A percentile compares a stretch with the other conserved stretches of the same genome.
Evolutionary conservation across 305 asterid species (phyloP).

Genomic region (Fraxinus greggii): DNA sequence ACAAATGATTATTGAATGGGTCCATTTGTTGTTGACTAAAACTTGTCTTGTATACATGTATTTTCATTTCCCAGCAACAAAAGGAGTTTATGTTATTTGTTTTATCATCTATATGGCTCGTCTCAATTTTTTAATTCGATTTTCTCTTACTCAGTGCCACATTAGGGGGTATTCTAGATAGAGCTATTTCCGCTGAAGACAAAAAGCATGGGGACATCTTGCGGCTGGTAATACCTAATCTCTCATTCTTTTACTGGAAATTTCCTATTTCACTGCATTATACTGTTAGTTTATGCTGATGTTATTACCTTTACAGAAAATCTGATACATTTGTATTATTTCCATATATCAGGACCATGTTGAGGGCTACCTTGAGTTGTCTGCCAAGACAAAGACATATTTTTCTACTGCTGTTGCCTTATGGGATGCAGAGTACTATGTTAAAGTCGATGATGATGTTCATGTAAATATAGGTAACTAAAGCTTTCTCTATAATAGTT

Average conservation of each 20-base stretch:
- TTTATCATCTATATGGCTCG: not conserved
- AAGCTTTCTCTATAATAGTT: not conserved
- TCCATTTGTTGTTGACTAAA: not conserved
- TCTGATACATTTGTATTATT: not conserved
- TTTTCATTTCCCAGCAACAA: not conserved
- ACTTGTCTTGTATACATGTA: not conserved
- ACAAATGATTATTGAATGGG: not conserved
- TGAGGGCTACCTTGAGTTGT: constrained; percentile 94
- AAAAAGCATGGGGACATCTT: constrained; percentile 85
- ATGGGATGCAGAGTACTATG: constrained; percentile 94
- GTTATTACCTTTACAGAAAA: not conserved
- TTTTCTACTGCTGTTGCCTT: constrained; percentile 72
- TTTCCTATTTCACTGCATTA: not conserved
- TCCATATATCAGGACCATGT: constrained; percentile 65
- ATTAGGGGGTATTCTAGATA: constrained; percentile 81
- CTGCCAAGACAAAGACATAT: constrained; percentile 90
- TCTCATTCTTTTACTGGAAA: not conserved
- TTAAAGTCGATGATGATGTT: constrained; percentile 93
- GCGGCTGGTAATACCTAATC: constrained; percentile 57
- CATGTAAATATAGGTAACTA: constrained; percentile 85
- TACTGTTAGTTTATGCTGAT: not conserved
- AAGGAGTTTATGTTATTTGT: not conserved
- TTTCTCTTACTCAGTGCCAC: constrained; percentile 57
- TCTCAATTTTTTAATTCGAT: not conserved
- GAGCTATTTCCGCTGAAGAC: constrained; percentile 83